Evolutionary conservation across 2,329 filamentous ascomycete genomes (phyloP).

Genomic region (Neonectria hederae): DNA sequence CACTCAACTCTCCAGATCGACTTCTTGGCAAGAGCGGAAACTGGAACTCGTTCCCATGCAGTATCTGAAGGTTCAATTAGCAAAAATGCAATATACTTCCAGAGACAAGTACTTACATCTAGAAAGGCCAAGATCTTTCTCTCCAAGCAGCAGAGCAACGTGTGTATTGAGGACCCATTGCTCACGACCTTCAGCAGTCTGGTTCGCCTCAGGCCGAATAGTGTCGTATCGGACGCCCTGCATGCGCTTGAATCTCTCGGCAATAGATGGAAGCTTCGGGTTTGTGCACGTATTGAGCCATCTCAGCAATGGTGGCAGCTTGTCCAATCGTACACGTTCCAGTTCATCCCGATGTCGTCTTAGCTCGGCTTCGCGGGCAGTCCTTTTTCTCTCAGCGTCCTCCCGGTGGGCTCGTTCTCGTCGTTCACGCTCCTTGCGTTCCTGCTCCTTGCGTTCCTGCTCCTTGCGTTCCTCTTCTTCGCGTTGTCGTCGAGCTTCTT

Average conservation of each 20-base stretch:
- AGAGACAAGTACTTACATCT: conserved; percentile 61
- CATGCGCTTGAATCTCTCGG: conserved; percentile 64
- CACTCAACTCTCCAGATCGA: conserved; percentile 69
- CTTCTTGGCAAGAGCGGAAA: conserved; percentile 63
- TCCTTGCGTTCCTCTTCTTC: conserved; percentile 64
- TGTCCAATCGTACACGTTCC: conserved; percentile 63
- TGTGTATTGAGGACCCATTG: conserved; percentile 74
- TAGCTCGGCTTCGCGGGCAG: conserved; percentile 61
- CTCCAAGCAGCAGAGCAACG: conserved; percentile 69
- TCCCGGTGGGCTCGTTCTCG: conserved; percentile 55
- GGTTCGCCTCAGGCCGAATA: conserved; percentile 62
- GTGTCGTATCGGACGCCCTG: conserved; percentile 72
- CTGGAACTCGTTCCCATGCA: conserved; percentile 66
- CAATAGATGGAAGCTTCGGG: conserved; percentile 60
- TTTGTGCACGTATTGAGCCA: conserved; percentile 67
- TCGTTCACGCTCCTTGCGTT: conserved; percentile 61
- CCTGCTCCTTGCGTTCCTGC: conserved; percentile 62
- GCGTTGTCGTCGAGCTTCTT: conserved; percentile 59
- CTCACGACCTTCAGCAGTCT: conserved; percentile 66
- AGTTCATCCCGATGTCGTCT: conserved; percentile 63
- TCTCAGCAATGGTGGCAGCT: conserved; percentile 67
- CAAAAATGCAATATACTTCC: neutral
- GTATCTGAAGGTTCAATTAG: conserved; percentile 55
- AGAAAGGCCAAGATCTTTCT: conserved; percentile 69
- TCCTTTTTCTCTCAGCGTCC: conserved; percentile 59